Percentiles rank a stretch among this genome's conserved stretches.
Conservation (phyloP, 345 rosid species). For the Rhizophora apiculata region DNA sequence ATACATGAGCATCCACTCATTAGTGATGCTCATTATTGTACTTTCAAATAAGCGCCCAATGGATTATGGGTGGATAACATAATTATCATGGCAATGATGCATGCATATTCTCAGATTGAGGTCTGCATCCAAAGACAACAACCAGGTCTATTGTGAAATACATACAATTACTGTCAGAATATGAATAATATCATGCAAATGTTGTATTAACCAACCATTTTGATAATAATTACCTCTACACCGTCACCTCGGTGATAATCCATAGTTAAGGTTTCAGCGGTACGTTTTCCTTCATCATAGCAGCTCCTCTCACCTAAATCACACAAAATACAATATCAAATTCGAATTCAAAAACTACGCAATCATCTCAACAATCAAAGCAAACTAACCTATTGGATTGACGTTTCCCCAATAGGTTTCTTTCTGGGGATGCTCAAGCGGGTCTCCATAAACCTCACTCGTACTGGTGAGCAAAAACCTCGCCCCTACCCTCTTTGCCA, state of each 20-base stretch:
- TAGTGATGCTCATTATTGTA: no score
- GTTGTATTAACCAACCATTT: neutral
- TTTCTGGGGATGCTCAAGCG: conserved; percentile 98
- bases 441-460: conserved; percentile 99
- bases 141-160: neutral
- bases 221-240: conserved; percentile 62
- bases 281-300: conserved; percentile 77
- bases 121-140: no score
- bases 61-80: no score
- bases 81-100: no score
- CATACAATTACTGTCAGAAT: neutral
- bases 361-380: neutral
- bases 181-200: neutral
- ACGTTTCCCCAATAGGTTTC: conserved; percentile 99
- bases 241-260: conserved; percentile 95
- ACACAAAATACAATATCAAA: neutral
- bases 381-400: conserved; percentile 76
- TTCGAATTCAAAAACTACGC: neutral
- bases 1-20: no score
- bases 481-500: conserved; percentile 98
- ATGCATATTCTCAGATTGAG: no score
- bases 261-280: conserved; percentile 92
- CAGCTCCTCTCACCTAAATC: conserved; percentile 7
- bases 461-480: conserved; percentile 95
- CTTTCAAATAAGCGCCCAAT: no score